These are phyloP conservation scores for Vairimorpha apis DNA, from an alignment of 371 early-diverging fungal species.

Conservation along the genomic window DNA sequence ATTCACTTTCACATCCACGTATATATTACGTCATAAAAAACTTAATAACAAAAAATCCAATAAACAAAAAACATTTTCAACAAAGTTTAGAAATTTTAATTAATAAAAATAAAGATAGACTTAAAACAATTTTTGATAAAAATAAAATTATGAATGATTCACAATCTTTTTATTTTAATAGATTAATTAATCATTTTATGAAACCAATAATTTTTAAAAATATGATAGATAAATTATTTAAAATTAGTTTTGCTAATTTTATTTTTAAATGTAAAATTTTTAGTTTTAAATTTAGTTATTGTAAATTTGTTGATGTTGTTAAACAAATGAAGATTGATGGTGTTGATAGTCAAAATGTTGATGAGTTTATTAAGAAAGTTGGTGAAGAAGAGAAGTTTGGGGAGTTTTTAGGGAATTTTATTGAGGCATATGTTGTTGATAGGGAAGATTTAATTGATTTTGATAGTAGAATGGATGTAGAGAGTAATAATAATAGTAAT, in stretches of 20 bases:
- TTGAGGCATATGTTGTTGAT: not conserved
- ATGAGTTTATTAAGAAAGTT: not conserved
- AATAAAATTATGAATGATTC: not conserved
- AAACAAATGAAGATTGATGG: not conserved
- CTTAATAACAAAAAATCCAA: not conserved
- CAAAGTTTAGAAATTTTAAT: not conserved
- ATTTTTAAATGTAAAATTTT: not conserved
- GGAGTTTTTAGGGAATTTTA: conserved; percentile 15
- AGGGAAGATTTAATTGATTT: not conserved
- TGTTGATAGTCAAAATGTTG: not conserved
- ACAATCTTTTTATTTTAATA: not conserved
- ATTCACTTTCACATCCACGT: not conserved
- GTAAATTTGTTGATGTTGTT: not conserved
- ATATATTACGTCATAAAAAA: not conserved
- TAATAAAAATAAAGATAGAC: not conserved
- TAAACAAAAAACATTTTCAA: not conserved
- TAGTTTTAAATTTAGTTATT: not conserved
- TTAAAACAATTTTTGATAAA: not conserved
- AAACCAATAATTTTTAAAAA: not conserved
- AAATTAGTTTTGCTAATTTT: not conserved
- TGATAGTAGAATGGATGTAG: not conserved
- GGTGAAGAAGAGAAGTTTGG: not conserved
- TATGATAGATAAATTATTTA: not conserved
- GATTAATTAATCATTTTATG: conserved; percentile 1
- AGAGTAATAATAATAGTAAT: not conserved